Base-by-base conservation (phyloP, 805 yeast species). In the Kluyveromyces nonfermentans region DNA sequence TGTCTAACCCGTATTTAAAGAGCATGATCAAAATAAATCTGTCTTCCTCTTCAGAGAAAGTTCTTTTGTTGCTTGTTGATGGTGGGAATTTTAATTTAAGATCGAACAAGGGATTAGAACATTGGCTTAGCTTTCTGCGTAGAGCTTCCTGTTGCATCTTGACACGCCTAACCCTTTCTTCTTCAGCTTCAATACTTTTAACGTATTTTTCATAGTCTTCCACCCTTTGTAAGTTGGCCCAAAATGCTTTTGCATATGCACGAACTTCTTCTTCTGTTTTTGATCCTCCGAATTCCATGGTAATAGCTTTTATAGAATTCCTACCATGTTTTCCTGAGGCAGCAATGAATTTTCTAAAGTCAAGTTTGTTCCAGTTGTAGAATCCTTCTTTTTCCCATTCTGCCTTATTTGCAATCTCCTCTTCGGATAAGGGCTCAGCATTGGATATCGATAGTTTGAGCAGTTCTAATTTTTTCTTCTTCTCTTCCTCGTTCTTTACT, bases 161-260 rank as follows among this genome's bases (percentile, higher is more conserved):
- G 8, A 74, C 59, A 54, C 77, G 79, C 38, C 77, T 69, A 20
- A 85, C 74, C 60, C 76, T 83, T 48, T 88, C 96, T 59, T 93
- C 97, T 14, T 97, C 98, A 3, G 75, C 72, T 56, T 88, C 95
- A 48, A 93, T 86, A 54, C 81, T 90, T 16, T 74, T 69, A 43
- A 89, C 65, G 62, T 82, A 86, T 50, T 85, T 75, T 52, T 93
- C 98, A 63, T 81, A 82, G 9, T 96, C 95, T 30, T 90, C 97
- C 49, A 93, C 82, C 52, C 81, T 85, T 40, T 75, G 71, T 56
- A 78, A 82, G 42, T 82, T 74, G 20, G 72, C 56, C 98, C 97
- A 93, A 62, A 93, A 93, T 8, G 74, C 82, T 42, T 72, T 71
- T 10, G 89, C 80, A 60, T 90, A 93, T 32, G 76, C 81, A 46